These are phyloP conservation scores for Leccinum ambiguum DNA, from an alignment of 1,284 basidiomycete species.

Conservation along the genomic window DNA sequence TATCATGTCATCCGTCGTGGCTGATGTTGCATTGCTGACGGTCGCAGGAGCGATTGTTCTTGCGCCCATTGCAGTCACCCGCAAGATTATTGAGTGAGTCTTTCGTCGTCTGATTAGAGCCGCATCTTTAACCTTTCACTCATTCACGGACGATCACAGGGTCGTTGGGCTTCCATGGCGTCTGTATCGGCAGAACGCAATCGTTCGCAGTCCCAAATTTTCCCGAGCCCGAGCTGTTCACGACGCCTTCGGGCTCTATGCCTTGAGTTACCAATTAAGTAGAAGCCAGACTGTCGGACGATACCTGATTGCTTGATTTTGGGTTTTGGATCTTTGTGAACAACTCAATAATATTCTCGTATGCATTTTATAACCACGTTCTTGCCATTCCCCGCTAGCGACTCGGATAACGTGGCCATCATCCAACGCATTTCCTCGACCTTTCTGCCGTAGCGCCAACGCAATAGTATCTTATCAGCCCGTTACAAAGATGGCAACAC, in stretches of 20 bases:
- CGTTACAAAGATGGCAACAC: too few species aligned
- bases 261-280: neutral
- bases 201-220: conserved; percentile 12
- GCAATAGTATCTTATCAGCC: too few species aligned
- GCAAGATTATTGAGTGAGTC: conserved; percentile 12
- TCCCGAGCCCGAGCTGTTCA: neutral
- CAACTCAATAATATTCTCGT: neutral
- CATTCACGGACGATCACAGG: neutral
- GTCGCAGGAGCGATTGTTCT: conserved; percentile 8
- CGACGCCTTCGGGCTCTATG: neutral
- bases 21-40: conserved; percentile 4
- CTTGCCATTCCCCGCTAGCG: too few species aligned
- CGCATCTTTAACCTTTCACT: neutral
- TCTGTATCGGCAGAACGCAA: conserved; percentile 12
- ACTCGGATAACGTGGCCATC: too few species aligned
- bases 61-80: conserved; percentile 7
- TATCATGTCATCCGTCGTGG: conserved; percentile 10
- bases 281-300: neutral
- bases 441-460: too few species aligned
- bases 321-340: neutral
- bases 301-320: neutral
- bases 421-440: too few species aligned
- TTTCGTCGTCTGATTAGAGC: neutral
- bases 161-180: conserved; percentile 11
- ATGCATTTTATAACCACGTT: too few species aligned